Evolutionary conservation across 1,284 basidiomycete genomes (phyloP).

Genomic region (Prillingera fragicola): DNA sequence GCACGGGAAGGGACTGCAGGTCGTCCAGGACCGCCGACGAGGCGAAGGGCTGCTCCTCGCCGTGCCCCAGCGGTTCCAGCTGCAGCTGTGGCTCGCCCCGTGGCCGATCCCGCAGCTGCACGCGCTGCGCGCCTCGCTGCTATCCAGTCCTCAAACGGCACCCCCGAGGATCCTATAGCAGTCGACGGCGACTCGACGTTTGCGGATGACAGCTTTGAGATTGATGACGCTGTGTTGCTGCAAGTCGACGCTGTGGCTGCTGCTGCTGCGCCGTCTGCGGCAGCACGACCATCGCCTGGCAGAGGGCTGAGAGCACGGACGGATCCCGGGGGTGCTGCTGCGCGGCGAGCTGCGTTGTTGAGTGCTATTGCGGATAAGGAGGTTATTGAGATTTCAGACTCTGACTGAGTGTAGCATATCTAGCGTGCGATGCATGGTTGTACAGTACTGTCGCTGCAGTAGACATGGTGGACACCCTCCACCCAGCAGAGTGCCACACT

Average conservation of each 20-base stretch:
- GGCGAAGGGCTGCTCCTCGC: neutral
- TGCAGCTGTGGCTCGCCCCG: neutral
- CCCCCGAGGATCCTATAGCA: neutral
- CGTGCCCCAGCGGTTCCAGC: neutral
- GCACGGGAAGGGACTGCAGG: neutral
- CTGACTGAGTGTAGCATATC: no score
- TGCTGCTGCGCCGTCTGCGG: conserved; percentile 6
- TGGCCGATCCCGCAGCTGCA: conserved; percentile 1
- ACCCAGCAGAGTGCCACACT: no score
- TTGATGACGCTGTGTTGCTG: conserved; percentile 25
- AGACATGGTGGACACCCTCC: no score
- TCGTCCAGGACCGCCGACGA: neutral
- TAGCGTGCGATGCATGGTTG: no score
- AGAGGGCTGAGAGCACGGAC: neutral
- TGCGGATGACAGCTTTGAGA: conserved; percentile 5
- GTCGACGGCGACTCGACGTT: conserved; percentile 5
- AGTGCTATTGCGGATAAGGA: conserved; percentile 2
- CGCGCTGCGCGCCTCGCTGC: conserved; percentile 14
- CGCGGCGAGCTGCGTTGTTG: neutral
- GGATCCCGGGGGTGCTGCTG: neutral
- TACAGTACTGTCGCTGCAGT: no score
- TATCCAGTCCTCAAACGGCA: conserved; percentile 1
- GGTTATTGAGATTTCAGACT: conserved; percentile 11
- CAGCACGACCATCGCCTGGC: neutral
- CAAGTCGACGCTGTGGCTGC: conserved; percentile 23